Evolutionary conservation across 768 basidiomycete genomes (phyloP).

Genomic region (Infundibulicybe gibba): DNA sequence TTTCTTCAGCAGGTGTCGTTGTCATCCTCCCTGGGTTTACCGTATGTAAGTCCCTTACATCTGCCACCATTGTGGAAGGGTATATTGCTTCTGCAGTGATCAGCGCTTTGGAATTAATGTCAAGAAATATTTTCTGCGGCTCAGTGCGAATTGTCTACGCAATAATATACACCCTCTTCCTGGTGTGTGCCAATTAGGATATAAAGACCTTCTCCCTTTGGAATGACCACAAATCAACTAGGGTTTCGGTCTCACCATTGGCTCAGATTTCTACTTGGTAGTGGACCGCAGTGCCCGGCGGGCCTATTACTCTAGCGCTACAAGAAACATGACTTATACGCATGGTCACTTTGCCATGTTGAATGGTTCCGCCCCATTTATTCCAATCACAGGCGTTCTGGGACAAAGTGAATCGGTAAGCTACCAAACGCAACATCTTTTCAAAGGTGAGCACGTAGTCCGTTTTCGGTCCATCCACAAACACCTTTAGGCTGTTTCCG

Average conservation of each 20-base stretch:
- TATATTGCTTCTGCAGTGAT: constrained; percentile 45
- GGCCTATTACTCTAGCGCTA: constrained; percentile 45
- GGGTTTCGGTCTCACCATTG: constrained; percentile 84
- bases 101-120: constrained; percentile 77
- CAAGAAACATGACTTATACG: constrained; percentile 34
- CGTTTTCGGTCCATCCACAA: constrained; percentile 7
- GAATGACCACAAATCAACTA: constrained; percentile 19
- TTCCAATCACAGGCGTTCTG: constrained; percentile 39
- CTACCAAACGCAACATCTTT: constrained; percentile 27
- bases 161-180: constrained; percentile 80
- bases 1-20: constrained; percentile 89
- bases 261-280: constrained; percentile 76
- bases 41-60: constrained; percentile 51
- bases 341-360: constrained; percentile 52
- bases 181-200: constrained; percentile 38
- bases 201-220: not conserved
- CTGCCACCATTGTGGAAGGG: not conserved
- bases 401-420: constrained; percentile 29
- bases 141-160: constrained; percentile 84
- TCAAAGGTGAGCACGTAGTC: constrained; percentile 37
- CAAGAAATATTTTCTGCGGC: constrained; percentile 76
- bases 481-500: constrained; percentile 66
- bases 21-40: constrained; percentile 88
- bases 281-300: constrained; percentile 56
- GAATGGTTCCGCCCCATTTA: constrained; percentile 40